phyloP scores from a whole-genome alignment of 306 rosid species.

The Quercus wislizeni region DNA sequence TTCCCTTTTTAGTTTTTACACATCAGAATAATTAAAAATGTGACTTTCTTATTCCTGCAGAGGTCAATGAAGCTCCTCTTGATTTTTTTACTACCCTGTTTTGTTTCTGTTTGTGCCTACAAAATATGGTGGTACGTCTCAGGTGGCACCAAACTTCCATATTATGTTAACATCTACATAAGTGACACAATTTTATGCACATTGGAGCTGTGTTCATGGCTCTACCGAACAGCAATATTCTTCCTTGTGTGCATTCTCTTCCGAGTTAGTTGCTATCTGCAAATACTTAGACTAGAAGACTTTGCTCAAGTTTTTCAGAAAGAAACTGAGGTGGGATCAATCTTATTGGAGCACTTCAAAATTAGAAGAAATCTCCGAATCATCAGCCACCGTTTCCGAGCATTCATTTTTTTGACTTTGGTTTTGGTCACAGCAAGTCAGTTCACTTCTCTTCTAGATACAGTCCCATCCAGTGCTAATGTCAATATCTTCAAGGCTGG shows the following conservation, averaged over 20 bases:
- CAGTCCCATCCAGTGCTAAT: constrained; percentile 45
- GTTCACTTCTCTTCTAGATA: constrained; percentile 57
- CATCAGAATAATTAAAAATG: neutral
- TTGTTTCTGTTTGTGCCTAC: constrained; percentile 58
- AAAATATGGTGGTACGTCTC: constrained; percentile 89
- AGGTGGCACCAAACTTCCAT: constrained; percentile 60
- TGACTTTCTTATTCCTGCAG: constrained; percentile 40
- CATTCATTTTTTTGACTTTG: constrained; percentile 62
- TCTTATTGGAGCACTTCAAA: constrained; percentile 66
- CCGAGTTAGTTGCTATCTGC: constrained; percentile 68
- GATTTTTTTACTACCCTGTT: constrained; percentile 56
- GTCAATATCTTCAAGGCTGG: constrained; percentile 73
- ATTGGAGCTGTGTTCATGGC: constrained; percentile 82
- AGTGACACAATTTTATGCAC: constrained; percentile 47
- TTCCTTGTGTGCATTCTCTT: constrained; percentile 74
- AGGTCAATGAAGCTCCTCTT: constrained; percentile 55
- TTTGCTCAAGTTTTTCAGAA: constrained; percentile 57
- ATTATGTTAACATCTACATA: constrained; percentile 51
- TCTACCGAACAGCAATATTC: constrained; percentile 78
- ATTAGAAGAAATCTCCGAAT: constrained; percentile 54
- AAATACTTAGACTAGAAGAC: constrained; percentile 65
- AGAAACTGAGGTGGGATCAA: constrained; percentile 62
- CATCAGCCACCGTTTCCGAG: constrained; percentile 83
- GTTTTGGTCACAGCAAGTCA: constrained; percentile 80
- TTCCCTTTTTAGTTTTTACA: no score